Evolutionary conservation across 2,329 filamentous ascomycete species (phyloP).

Genomic region (Helotiales sp.): DNA sequence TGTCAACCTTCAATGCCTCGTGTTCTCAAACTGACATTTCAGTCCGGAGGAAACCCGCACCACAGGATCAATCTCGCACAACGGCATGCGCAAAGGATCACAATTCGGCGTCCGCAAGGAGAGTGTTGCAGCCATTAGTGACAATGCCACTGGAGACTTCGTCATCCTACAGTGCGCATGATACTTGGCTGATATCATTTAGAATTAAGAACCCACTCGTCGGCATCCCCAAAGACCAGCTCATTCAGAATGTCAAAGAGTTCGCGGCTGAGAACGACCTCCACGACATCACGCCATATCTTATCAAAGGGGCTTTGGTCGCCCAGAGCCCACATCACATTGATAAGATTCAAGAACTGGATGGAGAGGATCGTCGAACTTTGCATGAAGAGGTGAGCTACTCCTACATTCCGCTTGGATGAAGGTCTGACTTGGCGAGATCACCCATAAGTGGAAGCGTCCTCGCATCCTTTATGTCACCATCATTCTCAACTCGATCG

Average conservation of each 20-base stretch:
- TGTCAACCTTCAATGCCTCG: background rate
- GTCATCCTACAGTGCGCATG: background rate
- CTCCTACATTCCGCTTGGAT: background rate
- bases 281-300: constrained; percentile 32
- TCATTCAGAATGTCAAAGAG: constrained; percentile 54
- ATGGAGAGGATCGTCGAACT: constrained; percentile 38
- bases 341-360: constrained; percentile 27
- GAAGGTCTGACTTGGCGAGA: background rate
- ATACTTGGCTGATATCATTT: background rate
- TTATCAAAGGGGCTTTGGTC: constrained; percentile 40
- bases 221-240: constrained; percentile 49
- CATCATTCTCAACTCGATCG: constrained; percentile 66
- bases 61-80: constrained; percentile 54
- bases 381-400: constrained; percentile 45
- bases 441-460: constrained; percentile 66
- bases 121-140: constrained; percentile 23
- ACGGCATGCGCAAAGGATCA: constrained; percentile 20
- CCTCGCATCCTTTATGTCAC: constrained; percentile 64
- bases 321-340: constrained; percentile 34
- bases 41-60: constrained; percentile 46
- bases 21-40: background rate
- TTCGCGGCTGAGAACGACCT: constrained; percentile 62
- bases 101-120: constrained; percentile 19
- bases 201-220: constrained; percentile 58
- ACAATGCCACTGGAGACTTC: constrained; percentile 30